Conservation (phyloP, 768 basidiomycete genomes). For the Tylopilus plumbeoviolaceoides region DNA sequence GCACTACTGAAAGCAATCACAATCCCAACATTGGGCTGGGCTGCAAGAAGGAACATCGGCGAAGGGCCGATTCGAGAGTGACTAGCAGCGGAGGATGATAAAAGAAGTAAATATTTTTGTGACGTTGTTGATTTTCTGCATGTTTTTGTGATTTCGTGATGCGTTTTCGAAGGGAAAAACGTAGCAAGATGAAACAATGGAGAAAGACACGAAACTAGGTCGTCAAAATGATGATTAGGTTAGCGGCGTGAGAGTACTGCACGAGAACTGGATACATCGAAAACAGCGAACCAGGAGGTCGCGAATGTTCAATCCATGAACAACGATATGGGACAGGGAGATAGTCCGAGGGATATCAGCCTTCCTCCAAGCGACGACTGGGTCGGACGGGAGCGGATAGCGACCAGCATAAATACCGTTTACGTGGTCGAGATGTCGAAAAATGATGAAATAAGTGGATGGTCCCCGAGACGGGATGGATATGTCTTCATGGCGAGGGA, state of each 20-base stretch:
- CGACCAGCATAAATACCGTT: constrained; percentile 30
- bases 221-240: constrained; percentile 36
- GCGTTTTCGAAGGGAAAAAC: constrained; percentile 30
- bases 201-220: constrained; percentile 33
- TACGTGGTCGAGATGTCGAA: constrained; percentile 29
- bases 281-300: constrained; percentile 24
- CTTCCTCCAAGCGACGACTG: constrained; percentile 25
- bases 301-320: constrained; percentile 37
- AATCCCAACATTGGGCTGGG: constrained; percentile 1
- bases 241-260: constrained; percentile 31
- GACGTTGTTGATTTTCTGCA: constrained; percentile 30
- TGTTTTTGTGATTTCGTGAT: constrained; percentile 37
- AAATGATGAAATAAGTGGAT: constrained; percentile 29
- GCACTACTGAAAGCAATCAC: constrained; percentile 24
- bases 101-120: constrained; percentile 50
- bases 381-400: constrained; percentile 15
- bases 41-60: constrained; percentile 4
- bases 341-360: constrained; percentile 32
- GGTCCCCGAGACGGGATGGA: constrained; percentile 59
- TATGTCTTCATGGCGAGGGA: constrained; percentile 48
- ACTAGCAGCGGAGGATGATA: constrained; percentile 18
- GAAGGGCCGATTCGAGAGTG: constrained; percentile 7
- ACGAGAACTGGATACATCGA: constrained; percentile 32
- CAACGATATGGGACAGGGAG: constrained; percentile 26
- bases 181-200: constrained; percentile 37